Evolutionary conservation across 441 rosid species (phyloP).

Genomic region (Hypseocharis bilobata): DNA sequence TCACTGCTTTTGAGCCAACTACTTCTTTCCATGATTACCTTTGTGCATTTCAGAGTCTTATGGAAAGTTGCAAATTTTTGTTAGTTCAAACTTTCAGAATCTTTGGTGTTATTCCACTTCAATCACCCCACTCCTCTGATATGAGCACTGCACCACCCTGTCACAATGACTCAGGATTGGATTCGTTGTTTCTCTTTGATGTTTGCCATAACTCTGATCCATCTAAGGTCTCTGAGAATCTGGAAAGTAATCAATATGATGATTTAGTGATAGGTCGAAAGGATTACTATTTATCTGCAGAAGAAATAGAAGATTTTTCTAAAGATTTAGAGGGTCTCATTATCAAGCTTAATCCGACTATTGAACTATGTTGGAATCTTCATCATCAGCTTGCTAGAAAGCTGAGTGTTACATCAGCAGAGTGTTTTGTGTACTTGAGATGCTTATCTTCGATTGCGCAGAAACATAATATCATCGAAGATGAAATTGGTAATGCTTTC

Average conservation of each 20-base stretch:
- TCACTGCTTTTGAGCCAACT: conserved; percentile 52
- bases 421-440: conserved; percentile 48
- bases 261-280: conserved; percentile 23
- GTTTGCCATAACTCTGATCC: conserved; percentile 20
- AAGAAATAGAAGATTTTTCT: conserved; percentile 45
- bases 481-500: conserved; percentile 25
- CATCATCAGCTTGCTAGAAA: conserved; percentile 54
- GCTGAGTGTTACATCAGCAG: conserved; percentile 45
- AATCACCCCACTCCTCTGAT: conserved; percentile 28
- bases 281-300: conserved; percentile 30
- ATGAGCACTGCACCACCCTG: conserved; percentile 17
- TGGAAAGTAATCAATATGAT: conserved; percentile 25
- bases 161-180: conserved; percentile 26
- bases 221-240: conserved; percentile 28
- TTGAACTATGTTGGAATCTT: conserved; percentile 60
- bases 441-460: conserved; percentile 44
- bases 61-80: conserved; percentile 53
- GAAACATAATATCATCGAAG: conserved; percentile 32
- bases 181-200: conserved; percentile 47
- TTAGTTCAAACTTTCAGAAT: conserved; percentile 36
- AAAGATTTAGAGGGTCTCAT: conserved; percentile 45
- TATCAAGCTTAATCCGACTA: conserved; percentile 40
- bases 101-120: conserved; percentile 40
- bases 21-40: conserved; percentile 62
- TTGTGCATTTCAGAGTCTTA: conserved; percentile 49